These are phyloP conservation scores for Hibiscus tridactylites DNA, from an alignment of 345 rosid genomes.

Conservation along the genomic window DNA sequence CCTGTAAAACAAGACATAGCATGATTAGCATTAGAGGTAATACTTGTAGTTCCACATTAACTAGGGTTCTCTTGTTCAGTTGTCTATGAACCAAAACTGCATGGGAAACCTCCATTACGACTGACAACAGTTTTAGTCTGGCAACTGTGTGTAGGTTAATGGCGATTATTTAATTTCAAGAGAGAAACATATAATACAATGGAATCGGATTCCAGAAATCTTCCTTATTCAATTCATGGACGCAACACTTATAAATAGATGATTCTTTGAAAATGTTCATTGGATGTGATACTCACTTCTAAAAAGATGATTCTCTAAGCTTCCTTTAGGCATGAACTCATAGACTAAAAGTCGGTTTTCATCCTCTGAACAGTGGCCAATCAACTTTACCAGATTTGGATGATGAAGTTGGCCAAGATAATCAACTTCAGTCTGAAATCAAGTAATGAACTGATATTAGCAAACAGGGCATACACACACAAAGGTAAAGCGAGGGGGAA, in stretches of 20 bases:
- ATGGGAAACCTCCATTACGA: background rate
- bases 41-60: background rate
- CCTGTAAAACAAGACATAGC: conserved; percentile 31
- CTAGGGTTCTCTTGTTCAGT: background rate
- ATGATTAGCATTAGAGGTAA: conserved; percentile 1
- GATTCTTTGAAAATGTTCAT: background rate
- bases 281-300: conserved; percentile 36
- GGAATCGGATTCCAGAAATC: background rate
- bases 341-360: conserved; percentile 78
- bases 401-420: conserved; percentile 96
- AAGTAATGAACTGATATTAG: conserved; percentile 15
- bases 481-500: background rate
- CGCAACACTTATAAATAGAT: background rate
- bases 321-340: conserved; percentile 93
- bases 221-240: background rate
- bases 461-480: background rate
- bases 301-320: conserved; percentile 74
- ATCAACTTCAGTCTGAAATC: conserved; percentile 84
- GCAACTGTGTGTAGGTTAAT: too few species aligned
- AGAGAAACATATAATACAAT: background rate
- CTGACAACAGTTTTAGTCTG: background rate
- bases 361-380: conserved; percentile 80
- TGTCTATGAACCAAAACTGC: background rate
- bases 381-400: conserved; percentile 71
- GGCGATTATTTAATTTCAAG: background rate